Base-by-base conservation (phyloP, 495 filamentous ascomycete species). In the Clavariopsis aquatica region DNA sequence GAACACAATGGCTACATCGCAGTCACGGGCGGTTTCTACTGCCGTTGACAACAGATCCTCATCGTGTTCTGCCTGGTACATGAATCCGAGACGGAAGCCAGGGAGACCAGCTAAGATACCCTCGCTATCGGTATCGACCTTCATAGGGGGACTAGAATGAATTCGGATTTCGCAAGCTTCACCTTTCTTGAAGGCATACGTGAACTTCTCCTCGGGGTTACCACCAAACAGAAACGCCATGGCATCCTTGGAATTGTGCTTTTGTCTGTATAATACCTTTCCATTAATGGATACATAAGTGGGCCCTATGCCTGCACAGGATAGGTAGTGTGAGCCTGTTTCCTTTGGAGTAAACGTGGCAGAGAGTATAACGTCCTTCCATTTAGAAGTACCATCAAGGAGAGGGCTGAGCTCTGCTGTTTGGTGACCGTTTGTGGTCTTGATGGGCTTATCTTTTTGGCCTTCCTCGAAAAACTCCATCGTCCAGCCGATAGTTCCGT, bases 1-100 rank as follows among this genome's bases (percentile, higher is more conserved):
- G 63, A 70, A 70, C 5, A 70, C 58, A 9, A 70, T 52, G 2
- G 67, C 67, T 26, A 60, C 4, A 31, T 60, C 55, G 57, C 52
- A 64, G 1, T 49, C 20, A 1, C 53, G 24, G 0, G 60, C 66
- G 29, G 61, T 13, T 12, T 62, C 49, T 6, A 58, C 61, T 22
- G 66, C 66, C 17, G 53, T 29, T 12, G 66, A 49, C 10, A 65
- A 1, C 1, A 59, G 66, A 29, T 62, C 52, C n/a, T 49, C 27
- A 29, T 65, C 53, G 41, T 62, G 61, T 19, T 69, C 45, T 27
- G 51, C 47, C 12, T 55, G 49, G n/a, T 64, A 19, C 66, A 69
- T 69, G 49, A 62, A 61, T 47, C 66, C 66, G 6, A 69, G 49
- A 22, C 61, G 45, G 56, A 57, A 69, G 26, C 55, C 54, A 20